Base-by-base conservation (phyloP, 2,329 filamentous ascomycete species). In the Fusarium sp. region DNA sequence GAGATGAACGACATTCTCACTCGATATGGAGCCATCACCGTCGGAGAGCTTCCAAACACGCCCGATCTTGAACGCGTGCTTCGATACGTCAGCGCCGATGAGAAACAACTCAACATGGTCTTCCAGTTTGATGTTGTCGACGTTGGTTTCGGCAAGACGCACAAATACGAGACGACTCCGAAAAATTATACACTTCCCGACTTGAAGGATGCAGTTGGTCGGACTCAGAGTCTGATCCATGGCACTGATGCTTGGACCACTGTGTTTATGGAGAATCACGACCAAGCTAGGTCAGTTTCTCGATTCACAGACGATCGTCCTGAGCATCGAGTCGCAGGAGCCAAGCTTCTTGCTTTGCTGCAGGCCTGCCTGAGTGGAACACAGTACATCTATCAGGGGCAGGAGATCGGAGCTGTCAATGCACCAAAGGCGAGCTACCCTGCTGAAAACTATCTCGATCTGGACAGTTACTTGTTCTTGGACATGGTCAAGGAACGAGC, bases 81-180 rank as follows among this genome's bases (percentile, higher is more conserved):
- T 9, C 78, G 85, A 20, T 93, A 92, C 71, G 89, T 93, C 16
- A 86, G 87, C 4, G 86, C 88, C 1, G 81, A 85, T 31, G 87
- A 89, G 64, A 86, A 87, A 67, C 88, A 92, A 79, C 82, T 93
- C 57, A 88, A 90, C 78, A 93, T 93, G 92, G 89, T 92, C 2
- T 93, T 93, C 80, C 89, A 91, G 73, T 91, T 92, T 70, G 89
- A 91, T 72, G 86, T 91, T 12, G 90, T 93, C 9, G 87, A 92
- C 75, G 83, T 92, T 17, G 91, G 88, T 7, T 84, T 86, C 62
- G 87, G 88, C 64, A 79, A 83, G 76, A 80, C 85, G 0, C 82
- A 87, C 57, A 88, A 87, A 70, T 88, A 89, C 75, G 86, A 89
- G 64, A 89, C 87, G 38, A 82, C 83, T 9, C 78, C 78, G 0